A percentile compares a stretch with the other conserved stretches of the same genome.
phyloP scores from a whole-genome alignment of 306 rosid species.

The Citrullus amarus region DNA sequence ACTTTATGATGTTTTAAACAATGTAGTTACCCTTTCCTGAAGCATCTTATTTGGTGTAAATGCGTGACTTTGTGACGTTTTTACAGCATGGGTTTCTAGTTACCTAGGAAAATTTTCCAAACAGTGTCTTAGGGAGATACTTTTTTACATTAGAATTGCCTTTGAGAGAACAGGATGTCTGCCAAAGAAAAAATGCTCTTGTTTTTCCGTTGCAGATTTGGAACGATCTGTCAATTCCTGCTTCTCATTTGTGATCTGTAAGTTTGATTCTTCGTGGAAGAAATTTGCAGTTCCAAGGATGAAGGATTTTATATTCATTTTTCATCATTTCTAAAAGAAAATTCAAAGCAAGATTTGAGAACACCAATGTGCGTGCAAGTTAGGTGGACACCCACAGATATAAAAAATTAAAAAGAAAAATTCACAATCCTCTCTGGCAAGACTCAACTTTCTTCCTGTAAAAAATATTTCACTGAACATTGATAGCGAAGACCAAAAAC shows the following conservation, averaged over 20 bases:
- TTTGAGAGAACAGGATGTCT: neutral
- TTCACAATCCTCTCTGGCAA: no score
- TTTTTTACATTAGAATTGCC: neutral
- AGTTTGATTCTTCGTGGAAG: neutral
- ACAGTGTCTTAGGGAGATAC: neutral
- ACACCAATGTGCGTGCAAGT: no score
- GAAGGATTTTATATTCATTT: neutral
- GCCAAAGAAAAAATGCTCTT: neutral
- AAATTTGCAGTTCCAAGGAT: neutral
- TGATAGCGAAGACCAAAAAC: neutral
- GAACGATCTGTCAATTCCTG: neutral
- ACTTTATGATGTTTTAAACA: neutral
- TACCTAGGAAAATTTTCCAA: neutral
- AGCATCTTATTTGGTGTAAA: neutral
- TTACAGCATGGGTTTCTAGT: neutral
- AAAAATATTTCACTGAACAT: neutral
- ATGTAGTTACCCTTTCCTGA: neutral
- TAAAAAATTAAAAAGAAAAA: no score
- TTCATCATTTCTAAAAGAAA: no score
- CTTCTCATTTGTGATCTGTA: neutral
- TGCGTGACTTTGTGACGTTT: neutral
- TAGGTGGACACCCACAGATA: no score
- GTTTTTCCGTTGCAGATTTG: neutral
- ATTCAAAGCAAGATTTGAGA: no score
- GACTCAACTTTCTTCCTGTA: no score